Evolutionary conservation across 495 filamentous ascomycete genomes (phyloP), one percentile per base, ranked within the genome.

Genomic region (Parathielavia hyrcaniae): DNA sequence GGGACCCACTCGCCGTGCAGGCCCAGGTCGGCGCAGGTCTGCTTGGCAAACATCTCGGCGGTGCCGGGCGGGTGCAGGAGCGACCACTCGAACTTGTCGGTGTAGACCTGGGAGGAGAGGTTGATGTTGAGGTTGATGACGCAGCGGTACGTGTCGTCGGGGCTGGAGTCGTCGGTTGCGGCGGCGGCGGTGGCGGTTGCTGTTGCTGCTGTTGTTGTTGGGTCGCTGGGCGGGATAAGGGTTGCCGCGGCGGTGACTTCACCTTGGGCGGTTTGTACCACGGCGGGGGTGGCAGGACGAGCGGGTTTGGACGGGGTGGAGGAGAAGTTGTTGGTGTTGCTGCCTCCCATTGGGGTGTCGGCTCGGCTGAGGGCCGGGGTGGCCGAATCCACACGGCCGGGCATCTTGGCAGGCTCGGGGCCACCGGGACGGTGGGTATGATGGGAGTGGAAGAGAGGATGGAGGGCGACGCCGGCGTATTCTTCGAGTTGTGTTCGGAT

Each of bases 11-110:
- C 93, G 54, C 90, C 91, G 41, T 82, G 74, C 20, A 99, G 79
- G 35, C 91, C 91, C 5, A 97, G 72, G 67, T 99, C 93, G 12
- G 91, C 87, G 70, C 91, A 96, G 0, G 93, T 97, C 55, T 88
- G 79, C 64, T 88, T 88, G 46, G 93, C 95, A 71, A 97, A 97
- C 40, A 85, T 81, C 70, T 99, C 93, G 11, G 93, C 89, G 54
- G 93, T 86, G 14, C 95, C 91, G 1, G 88, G 85, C 5, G 91
- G 90, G 67, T 97, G 90, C 10, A 97, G 81, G 5, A 99, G 77
- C 17, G 93, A 97, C 93, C 93, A 99, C 69, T 99, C 93, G 63
- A 99, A 97, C 69, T 89, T 95, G 78, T 99, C 93, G 5, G 88
- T 92, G 71, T 96, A 97, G 17, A 97, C 83, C 55, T 87, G 85